Evolutionary conservation across 306 rosid species (phyloP), one percentile per base, ranked within the genome.

Genomic region (Pterocarpus macrocarpus): DNA sequence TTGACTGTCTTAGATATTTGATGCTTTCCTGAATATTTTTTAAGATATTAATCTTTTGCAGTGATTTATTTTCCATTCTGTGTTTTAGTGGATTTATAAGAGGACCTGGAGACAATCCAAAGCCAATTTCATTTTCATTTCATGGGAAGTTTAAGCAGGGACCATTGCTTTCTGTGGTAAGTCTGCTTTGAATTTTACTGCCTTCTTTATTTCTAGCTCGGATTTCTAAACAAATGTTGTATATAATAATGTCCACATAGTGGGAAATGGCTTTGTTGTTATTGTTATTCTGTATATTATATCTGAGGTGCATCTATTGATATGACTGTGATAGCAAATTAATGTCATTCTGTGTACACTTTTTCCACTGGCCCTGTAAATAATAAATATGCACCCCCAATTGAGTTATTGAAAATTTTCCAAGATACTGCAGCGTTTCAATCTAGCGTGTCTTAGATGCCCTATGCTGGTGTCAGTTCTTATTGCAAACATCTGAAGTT

Each of bases 81-180:
- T 82, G 75, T 69, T 85, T 45, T 84, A 95, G 99, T 77, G 99
- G 99, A 55, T 95, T 95, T 82, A 87, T 95, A 80, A 91, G 99
- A 89, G 99, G 99, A 52, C 99, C 99, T 9, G 99, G 99, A 78
- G 94, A 93, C 58, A 59, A 82, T 85, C 91, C 99, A 74, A 93
- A 85, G 87, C 93, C 99, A 44, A 52, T 88, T 45, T 80, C 97
- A 59, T 90, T 93, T 87, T 89, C 97, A 62, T 93, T 93, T 80
- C 92, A 95, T 55, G 88, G 89, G 79, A 92, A 89, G 87, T 90
- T 95, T 82, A 93, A 95, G 86, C 95, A 92, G 77, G 99, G 99
- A 44, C 97, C 99, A 8, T 82, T 95, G 81, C 97, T 95, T 52
- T 95, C 97, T 61, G 97, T 95, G 89, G 99, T 95, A 77, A 75